Percentiles rank a stretch among this genome's conserved stretches.
Conservation (phyloP, 2,329 filamentous ascomycete species). For the Venturia pyrina region DNA sequence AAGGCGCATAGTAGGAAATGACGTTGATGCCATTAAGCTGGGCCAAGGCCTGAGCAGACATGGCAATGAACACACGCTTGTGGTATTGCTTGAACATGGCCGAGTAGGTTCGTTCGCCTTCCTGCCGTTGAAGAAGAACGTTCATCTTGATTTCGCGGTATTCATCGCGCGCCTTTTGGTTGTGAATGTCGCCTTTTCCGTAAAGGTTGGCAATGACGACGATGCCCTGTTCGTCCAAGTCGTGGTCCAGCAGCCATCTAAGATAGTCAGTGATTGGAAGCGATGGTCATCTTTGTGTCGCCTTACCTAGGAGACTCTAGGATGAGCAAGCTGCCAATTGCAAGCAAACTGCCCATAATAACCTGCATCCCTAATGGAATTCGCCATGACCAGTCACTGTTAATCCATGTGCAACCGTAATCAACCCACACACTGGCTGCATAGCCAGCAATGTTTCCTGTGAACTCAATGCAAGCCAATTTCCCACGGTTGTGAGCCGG, state of each 20-base stretch:
- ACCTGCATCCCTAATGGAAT: constrained; percentile 87
- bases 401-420: constrained; percentile 89
- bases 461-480: constrained; percentile 95
- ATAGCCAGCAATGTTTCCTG: constrained; percentile 93
- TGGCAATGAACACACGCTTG: constrained; percentile 92
- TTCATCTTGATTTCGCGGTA: constrained; percentile 99
- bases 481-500: constrained; percentile 93
- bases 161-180: constrained; percentile 83
- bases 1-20: constrained; percentile 95
- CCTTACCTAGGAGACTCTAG: constrained; percentile 84
- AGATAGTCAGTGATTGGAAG: constrained; percentile 15
- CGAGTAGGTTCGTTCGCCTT: constrained; percentile 80
- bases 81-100: constrained; percentile 95
- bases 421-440: constrained; percentile 97
- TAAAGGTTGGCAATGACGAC: constrained; percentile 97
- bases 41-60: constrained; percentile 92
- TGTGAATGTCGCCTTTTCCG: constrained; percentile 89
- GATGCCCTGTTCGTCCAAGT: constrained; percentile 96
- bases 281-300: neutral
- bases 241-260: constrained; percentile 94
- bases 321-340: constrained; percentile 78
- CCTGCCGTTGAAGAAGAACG: constrained; percentile 83
- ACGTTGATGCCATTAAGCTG: constrained; percentile 99
- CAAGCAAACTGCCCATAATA: constrained; percentile 81
- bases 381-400: constrained; percentile 80